Evolutionary conservation across 2,329 filamentous ascomycete species (phyloP), one percentile per base, ranked within the genome.

Genomic region (Fusarium odoratissimum): DNA sequence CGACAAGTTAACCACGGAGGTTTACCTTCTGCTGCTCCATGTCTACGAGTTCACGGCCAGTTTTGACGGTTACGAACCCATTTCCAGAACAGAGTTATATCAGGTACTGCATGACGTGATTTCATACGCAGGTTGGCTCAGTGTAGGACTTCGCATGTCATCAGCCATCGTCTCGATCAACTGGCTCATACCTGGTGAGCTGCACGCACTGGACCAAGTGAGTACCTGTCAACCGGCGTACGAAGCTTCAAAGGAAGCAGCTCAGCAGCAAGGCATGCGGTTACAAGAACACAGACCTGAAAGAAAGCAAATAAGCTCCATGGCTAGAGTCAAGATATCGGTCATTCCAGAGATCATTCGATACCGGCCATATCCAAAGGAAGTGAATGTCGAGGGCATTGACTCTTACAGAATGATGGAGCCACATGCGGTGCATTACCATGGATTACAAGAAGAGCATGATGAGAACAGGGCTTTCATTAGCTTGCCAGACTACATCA

Each of bases 261-360:
- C 71, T 19, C 35, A 52, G 28, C 48, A 35, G 13, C 44, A 72
- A 35, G 61, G 71, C 8, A 35, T 65, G 44, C 44, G 56, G 33
- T 12, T 52, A 23, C 23, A 14, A 5, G 48, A 52, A 7, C 51
- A 55, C 16, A 51, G n/a, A 9, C 42, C 59, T 38, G 41, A 41
- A 5, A n/a, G 33, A 2, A 40, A 49, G 10, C 40, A 23, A 19
- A 57, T 66, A 17, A 33, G 48, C 6, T 74, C 60, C 42, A 33
- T 56, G 33, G 72, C 78, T 11, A 76, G 80, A n/a, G 75, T 82
- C 38, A 81, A 81, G 66, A 78, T 82, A n/a, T 76, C 76, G 5
- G 73, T 77, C 5, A 66, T 69, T 3, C 80, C 80, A 8, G 65
- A 67, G 25, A 75, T 81, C 28, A 49, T 71, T 45, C 75, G 73